Evolutionary conservation across 305 asterid genomes (phyloP), one percentile per base, ranked within the genome.

Genomic region (Andrographis paniculata): DNA sequence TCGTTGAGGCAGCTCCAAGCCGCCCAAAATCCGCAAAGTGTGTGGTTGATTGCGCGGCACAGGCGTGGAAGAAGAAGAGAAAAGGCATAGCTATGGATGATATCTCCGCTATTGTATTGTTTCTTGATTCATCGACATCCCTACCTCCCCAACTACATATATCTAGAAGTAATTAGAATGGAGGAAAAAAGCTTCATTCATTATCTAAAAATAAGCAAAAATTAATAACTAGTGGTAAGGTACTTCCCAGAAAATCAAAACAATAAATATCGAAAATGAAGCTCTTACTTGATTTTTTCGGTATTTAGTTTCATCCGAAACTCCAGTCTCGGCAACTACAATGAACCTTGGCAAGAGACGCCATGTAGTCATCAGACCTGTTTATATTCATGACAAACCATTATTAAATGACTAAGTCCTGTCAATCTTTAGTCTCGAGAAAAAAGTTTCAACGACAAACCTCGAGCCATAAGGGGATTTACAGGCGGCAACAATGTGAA

Each of bases 311-410:
- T 59, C 63, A 71, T 30, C 39, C 40, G 54, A 68, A 38, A 18
- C 24, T 50, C 96, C 94, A 82, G 43, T 72, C 70, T 48, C 94
- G 62, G 65, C 94, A 83, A 50, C 51, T 49, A 48, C 93, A 80
- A 52, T 87, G 96, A 65, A 87, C 93, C 74, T 78, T 80, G 44
- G 94, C 87, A 41, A 87, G 91, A 9, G 93, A 51, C 50, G 85
- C 93, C 95, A 87, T 87, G 63, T 74, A 87, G 63, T 87, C 93
- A 49, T 80, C 95, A 8, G 83, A 76, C 75, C 89, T 86, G 75
- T 36, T 33, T 42, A 18, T 13, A 38, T 31, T 45, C 28, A 41
- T 44, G 22, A 52, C 52, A 46, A 33, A 36, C 36, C 18, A 48
- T 20, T 18, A 16, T 6, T 9, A 20, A 50, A 18, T 1, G 14